A percentile compares a stretch with the other conserved stretches of the same genome.
Conservation (phyloP, 495 filamentous ascomycete species). For the Penicillium maclennaniae region DNA sequence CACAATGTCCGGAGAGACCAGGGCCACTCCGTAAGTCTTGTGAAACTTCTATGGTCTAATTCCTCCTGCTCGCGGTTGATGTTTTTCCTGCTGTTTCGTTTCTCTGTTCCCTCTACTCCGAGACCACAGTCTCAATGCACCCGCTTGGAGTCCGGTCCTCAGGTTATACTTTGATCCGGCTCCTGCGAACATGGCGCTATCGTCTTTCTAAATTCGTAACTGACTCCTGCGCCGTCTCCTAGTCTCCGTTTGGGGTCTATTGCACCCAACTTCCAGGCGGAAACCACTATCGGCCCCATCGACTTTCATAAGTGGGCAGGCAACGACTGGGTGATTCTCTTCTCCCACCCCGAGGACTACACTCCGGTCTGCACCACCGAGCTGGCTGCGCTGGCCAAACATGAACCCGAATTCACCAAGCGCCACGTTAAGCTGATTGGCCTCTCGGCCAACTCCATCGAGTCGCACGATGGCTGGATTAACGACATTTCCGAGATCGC, state of each 20-base stretch:
- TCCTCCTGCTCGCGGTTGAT: too few species aligned
- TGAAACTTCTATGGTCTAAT: too few species aligned
- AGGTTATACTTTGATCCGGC: too few species aligned
- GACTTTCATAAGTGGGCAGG: conserved; percentile 1
- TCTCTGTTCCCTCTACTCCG: too few species aligned
- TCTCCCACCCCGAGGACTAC: conserved; percentile 2
- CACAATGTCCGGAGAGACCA: too few species aligned
- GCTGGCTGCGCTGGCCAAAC: conserved; percentile 1
- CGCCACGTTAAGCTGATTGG: conserved; percentile 4
- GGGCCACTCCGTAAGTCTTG: too few species aligned
- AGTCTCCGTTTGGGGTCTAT: conserved; percentile 2
- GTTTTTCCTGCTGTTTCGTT: too few species aligned
- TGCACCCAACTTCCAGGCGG: conserved; percentile 1
- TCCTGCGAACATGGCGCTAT: too few species aligned
- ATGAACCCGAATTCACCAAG: conserved; percentile 3
- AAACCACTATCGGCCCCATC: conserved; percentile 1
- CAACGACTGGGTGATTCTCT: conserved; percentile 1
- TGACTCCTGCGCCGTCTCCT: background rate
- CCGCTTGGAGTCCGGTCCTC: too few species aligned
- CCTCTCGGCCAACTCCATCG: conserved; percentile 5
- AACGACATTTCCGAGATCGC: conserved; percentile 7
- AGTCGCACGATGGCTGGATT: conserved; percentile 7
- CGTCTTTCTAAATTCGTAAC: background rate
- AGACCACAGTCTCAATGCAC: too few species aligned
- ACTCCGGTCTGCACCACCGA: background rate